Evolutionary conservation across 2,329 filamentous ascomycete genomes (phyloP), one percentile per base, ranked within the genome.

Genomic region (Colletotrichum truncatum): DNA sequence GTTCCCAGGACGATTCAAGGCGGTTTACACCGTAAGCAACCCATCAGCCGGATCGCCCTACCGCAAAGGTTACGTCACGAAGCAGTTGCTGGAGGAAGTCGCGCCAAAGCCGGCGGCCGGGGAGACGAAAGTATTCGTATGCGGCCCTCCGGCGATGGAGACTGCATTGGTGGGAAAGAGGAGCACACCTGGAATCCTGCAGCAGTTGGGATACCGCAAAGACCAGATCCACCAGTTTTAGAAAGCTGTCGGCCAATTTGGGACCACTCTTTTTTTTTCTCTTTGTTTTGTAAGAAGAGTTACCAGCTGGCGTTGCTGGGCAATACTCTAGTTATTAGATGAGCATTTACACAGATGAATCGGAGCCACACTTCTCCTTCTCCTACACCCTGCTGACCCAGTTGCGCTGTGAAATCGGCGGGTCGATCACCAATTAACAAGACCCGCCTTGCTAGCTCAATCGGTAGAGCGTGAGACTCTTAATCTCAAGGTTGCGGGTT

Each of bases 401-500:
- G 1, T 21, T 48, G 26, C 23, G 4, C 6, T 6, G 23, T 2
- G 45, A 16, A 21, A 6, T 9, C 14, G 45, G 1, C 21, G n/a
- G 6, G n/a, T n/a, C 11, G 4, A 4, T 14, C 32, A 36, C 23
- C 25, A 45, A 26, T 5, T 12, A 2, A 2, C 1, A 30, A 14
- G n/a, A 61, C 57, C 57, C 62, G 62, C 57, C 62, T 65, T 65
- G 84, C 82, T 89, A 88, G 86, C 86, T 88, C 86, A 89, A 88
- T 88, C 85, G 85, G 86, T 89, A 90, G 88, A 90, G 87, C 87
- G 87, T 90, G 84, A 89, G 88, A 89, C 88, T 90, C 88, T 86
- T 86, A 86, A 67, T 67, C 65, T 67, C 61, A 67, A 67, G 65
- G 65, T 67, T 67, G 56, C 55, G 61, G 65, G 68, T 70, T 70